Evolutionary conservation across 83 land plant genomes (phyloP), one percentile per base, ranked within the genome.

Genomic region (Larix sibirica): DNA sequence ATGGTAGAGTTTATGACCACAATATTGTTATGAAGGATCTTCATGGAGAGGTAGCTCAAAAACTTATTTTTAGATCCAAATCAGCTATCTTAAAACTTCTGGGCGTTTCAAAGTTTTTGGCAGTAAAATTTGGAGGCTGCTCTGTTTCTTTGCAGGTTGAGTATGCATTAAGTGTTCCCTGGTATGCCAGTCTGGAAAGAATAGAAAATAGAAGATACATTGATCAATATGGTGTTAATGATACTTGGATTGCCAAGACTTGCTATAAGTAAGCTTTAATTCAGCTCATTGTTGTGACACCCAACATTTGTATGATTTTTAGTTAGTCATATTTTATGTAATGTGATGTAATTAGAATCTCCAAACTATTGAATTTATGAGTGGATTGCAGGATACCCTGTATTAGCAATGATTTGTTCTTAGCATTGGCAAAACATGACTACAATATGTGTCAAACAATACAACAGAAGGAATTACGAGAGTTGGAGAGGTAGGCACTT

Each of bases 351-450:
- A 50, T 50, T 50, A 50, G 12, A 12, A 50, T 64, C 68, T 64
- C 23, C 68, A 24, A 6, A n/a, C 23, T 9, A 64, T 64, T 64
- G 26, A 64, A 24, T 24, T 64, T 64, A n/a, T 64, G 2, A 56
- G 56, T 56, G 60, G 38, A 28, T 82, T 21, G n/a, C 91, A 94
- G 96, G 31, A 83, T 82, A 58, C 50, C 73, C 18, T 83, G 70
- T 81, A 23, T 89, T 64, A 85, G 78, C 56, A 85, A 89, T 71
- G 79, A 88, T 40, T 81, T 82, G 60, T 83, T 94, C 70, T 58
- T 92, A 16, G 65, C 44, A 26, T 83, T 95, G n/a, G 96, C 98
- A 13, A 86, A 87, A 28, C 90, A 88, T 24, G 95, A 95, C 77
- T 95, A 92, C 87, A 90, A 87, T 79, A 38, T 42, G 64, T 88